Evolutionary conservation across 768 basidiomycete species (phyloP).

Genomic region (Gautieria morchelliformis): DNA sequence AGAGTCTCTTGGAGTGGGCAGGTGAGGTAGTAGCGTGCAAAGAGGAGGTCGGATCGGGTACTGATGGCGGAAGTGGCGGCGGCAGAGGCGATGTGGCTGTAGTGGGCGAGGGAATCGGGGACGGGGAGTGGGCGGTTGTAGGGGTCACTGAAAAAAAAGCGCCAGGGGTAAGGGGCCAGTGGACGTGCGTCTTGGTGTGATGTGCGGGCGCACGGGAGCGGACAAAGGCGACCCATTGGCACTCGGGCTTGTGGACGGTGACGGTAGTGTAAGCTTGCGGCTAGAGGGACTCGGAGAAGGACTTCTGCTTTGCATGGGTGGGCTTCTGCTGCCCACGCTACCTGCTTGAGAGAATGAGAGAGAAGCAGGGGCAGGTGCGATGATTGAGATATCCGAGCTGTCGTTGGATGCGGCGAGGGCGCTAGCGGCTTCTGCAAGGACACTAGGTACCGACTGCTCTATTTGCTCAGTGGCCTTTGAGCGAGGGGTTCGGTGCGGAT

Average conservation of each 20-base stretch:
- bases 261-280: conserved; percentile 26
- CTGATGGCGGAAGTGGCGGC: conserved; percentile 12
- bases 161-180: conserved; percentile 19
- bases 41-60: conserved; percentile 10
- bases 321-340: not conserved
- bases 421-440: conserved; percentile 74
- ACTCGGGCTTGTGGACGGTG: conserved; percentile 9
- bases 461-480: conserved; percentile 65
- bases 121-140: conserved; percentile 10
- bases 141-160: conserved; percentile 17
- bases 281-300: conserved; percentile 45
- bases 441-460: conserved; percentile 76
- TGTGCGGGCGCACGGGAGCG: conserved; percentile 11
- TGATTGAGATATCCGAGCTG: not conserved
- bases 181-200: conserved; percentile 13
- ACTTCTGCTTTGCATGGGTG: not conserved
- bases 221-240: conserved; percentile 4
- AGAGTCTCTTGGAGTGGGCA: conserved; percentile 55
- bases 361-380: not conserved
- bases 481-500: conserved; percentile 63
- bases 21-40: conserved; percentile 28
- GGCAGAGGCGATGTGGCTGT: conserved; percentile 1
- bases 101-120: conserved; percentile 21
- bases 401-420: conserved; percentile 37
- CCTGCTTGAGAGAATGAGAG: not conserved